A percentile compares a stretch with the other conserved stretches of the same genome.
phyloP scores from a whole-genome alignment of 1,139 yeast genomes.

The Yamadazyma taylorii region DNA sequence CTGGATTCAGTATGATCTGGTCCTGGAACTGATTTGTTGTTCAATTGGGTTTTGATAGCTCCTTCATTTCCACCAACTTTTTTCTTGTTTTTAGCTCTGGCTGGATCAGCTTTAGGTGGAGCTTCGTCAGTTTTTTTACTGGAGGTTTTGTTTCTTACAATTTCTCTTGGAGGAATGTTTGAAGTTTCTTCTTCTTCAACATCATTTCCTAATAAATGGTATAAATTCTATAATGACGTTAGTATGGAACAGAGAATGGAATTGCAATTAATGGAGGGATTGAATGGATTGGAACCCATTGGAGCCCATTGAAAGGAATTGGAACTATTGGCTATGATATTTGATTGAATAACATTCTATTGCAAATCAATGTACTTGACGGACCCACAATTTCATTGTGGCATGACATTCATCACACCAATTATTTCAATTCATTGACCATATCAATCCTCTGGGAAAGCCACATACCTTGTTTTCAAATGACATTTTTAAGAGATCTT shows the following conservation, averaged over 20 bases:
- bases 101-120: constrained; percentile 79
- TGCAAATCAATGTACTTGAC: too few relatives aligned
- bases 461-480: constrained; percentile 54
- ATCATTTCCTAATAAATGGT: constrained; percentile 67
- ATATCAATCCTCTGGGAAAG: too few relatives aligned
- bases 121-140: constrained; percentile 87
- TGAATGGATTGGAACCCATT: too few relatives aligned
- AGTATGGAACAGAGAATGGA: too few relatives aligned
- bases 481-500: constrained; percentile 30
- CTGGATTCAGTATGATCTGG: constrained; percentile 54
- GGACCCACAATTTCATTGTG: too few relatives aligned
- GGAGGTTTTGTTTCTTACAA: constrained; percentile 80
- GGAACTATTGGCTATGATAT: too few relatives aligned
- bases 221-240: constrained; percentile 40
- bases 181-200: constrained; percentile 70
- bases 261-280: too few relatives aligned
- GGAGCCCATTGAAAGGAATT: too few relatives aligned
- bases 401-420: too few relatives aligned
- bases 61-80: constrained; percentile 85
- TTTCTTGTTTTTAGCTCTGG: constrained; percentile 76
- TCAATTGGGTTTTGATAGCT: constrained; percentile 72
- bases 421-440: too few relatives aligned
- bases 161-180: constrained; percentile 64
- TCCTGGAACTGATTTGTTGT: constrained; percentile 69
- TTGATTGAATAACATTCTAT: too few relatives aligned